Percentiles rank a stretch among this genome's conserved stretches.
Conservation (phyloP, 306 rosid species). For the Pterocarpus macrocarpus region DNA sequence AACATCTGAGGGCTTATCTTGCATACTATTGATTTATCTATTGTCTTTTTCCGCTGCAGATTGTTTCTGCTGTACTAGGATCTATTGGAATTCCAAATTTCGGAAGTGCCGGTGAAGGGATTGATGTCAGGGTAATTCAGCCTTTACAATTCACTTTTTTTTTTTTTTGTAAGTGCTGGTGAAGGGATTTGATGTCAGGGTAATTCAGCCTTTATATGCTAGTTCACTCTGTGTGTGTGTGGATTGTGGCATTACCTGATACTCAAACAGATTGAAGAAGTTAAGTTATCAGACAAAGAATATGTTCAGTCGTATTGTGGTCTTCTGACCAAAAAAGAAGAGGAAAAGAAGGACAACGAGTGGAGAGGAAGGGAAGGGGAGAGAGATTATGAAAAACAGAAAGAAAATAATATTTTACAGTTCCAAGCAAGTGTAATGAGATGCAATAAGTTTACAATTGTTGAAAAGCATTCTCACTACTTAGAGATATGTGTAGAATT, state of each 20-base stretch:
- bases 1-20: constrained; percentile 41
- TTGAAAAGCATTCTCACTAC: not conserved
- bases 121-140: constrained; percentile 75
- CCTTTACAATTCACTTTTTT: not conserved
- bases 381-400: not conserved
- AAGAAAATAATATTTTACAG: not conserved
- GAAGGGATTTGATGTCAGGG: too few relatives aligned
- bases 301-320: not conserved
- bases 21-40: constrained; percentile 32
- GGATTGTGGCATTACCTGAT: not conserved
- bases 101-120: constrained; percentile 72
- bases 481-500: not conserved
- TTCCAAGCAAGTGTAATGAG: constrained; percentile 2
- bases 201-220: not conserved
- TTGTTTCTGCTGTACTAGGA: constrained; percentile 87
- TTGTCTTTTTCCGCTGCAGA: constrained; percentile 56
- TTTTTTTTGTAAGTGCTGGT: not conserved
- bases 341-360: not conserved
- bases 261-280: not conserved
- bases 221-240: not conserved
- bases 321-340: not conserved
- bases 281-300: not conserved
- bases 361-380: not conserved
- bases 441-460: constrained; percentile 1
- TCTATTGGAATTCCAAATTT: constrained; percentile 80